Percentiles rank a stretch among this genome's conserved stretches.
phyloP scores from a whole-genome alignment of 306 rosid species.

The Mimosa bimucronata region DNA sequence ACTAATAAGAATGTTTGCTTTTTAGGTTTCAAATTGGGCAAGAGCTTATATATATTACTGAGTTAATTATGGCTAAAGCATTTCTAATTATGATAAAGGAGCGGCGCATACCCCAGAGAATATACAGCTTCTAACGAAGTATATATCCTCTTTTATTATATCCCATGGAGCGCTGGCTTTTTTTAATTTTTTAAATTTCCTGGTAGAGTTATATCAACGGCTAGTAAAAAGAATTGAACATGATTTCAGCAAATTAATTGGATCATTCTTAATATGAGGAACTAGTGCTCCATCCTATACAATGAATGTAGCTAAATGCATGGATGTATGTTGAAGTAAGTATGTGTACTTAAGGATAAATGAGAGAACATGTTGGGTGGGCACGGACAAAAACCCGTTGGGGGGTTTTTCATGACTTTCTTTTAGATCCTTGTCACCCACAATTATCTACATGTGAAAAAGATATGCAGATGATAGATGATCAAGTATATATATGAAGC shows the following conservation, averaged over 20 bases:
- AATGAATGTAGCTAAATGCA: not conserved
- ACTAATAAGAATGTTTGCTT: conserved; percentile 2
- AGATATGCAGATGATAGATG: not conserved
- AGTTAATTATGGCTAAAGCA: conserved; percentile 22
- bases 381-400: conserved; percentile 49
- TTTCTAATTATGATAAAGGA: conserved; percentile 16
- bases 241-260: not conserved
- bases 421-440: conserved; percentile 11
- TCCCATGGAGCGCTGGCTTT: conserved; percentile 18
- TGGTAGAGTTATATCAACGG: conserved; percentile 2
- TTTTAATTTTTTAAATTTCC: not conserved
- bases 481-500: not conserved
- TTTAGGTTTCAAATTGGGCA: conserved; percentile 15
- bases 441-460: not conserved
- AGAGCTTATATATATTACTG: conserved; percentile 7
- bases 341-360: not conserved
- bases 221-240: not conserved
- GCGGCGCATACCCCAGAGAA: conserved; percentile 28
- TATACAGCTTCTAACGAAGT: conserved; percentile 7
- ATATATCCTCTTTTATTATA: conserved; percentile 8
- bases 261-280: not conserved
- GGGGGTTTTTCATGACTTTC: conserved; percentile 46
- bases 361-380: conserved; percentile 37
- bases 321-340: conserved; percentile 6
- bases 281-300: not conserved